Conservation (phyloP, 176 grass and related monocot species). For the Carex littledalei region DNA sequence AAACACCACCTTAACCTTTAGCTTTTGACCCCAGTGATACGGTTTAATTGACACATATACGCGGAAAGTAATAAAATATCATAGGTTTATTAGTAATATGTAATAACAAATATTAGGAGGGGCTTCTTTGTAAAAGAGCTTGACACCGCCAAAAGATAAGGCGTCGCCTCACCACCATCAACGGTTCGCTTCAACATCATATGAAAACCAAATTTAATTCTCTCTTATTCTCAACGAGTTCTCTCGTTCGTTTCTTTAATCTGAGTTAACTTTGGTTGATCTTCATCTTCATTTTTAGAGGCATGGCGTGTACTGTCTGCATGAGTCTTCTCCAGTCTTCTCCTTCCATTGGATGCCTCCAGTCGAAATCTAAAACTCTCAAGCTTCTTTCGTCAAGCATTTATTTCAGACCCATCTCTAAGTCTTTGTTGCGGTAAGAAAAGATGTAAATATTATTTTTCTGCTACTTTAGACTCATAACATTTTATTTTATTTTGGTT, state of each 20-base stretch:
- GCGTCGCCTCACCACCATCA: slow-evolving; percentile 13
- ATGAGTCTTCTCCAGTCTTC: slow-evolving; percentile 17
- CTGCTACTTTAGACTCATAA: neutral
- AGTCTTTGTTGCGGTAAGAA: slow-evolving; percentile 3
- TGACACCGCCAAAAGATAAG: slow-evolving; percentile 16
- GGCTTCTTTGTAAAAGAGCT: neutral
- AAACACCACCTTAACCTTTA: no score
- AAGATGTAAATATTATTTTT: neutral
- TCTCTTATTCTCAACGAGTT: neutral
- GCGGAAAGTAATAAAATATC: neutral
- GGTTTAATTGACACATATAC: neutral
- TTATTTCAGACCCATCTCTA: slow-evolving; percentile 9
- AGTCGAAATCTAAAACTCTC: slow-evolving; percentile 2
- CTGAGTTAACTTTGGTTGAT: neutral
- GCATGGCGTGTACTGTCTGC: slow-evolving; percentile 21
- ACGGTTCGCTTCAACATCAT: slow-evolving; percentile 16
- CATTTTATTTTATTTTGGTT: neutral
- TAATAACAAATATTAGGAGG: neutral
- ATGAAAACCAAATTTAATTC: neutral
- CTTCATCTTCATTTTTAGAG: neutral
- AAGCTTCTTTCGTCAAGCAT: slow-evolving; percentile 13
- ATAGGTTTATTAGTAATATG: neutral
- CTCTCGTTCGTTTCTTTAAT: neutral
- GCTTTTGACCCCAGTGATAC: no score
- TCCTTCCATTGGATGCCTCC: slow-evolving; percentile 14